Base-by-base conservation (phyloP, 164 flowering plant genomes). In the Umbilicus rupestris region DNA sequence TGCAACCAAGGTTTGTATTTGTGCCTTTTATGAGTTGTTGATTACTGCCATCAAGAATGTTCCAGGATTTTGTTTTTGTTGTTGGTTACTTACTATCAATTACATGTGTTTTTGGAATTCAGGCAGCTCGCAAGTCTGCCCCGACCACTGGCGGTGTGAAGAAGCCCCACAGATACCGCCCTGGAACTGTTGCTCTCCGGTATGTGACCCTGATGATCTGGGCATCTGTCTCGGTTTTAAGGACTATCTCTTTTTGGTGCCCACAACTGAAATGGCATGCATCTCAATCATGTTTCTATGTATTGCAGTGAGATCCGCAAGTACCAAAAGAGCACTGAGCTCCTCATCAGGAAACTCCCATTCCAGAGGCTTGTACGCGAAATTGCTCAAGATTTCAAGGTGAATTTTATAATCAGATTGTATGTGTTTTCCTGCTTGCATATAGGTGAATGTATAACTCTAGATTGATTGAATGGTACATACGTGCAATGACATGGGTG, bases 111-210 rank as follows among this genome's bases (percentile, higher is more conserved):
- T 1, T 50, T 33, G 44, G 19, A 0, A 28, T 6, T 19, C 17
- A 85, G 90, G 94, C 94, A 68, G 94, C 92, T 8, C 81, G 92
- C 39, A 87, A 90, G 78, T 87, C 97, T 28, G 97, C 97, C 3
- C 94, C 97, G 2, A 88, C 94, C 55, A 90, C 97, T 7, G 94
- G 97, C 3, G 94, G 97, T 15, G 94, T 90, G 37, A 90, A 90
- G 92, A 90, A 90, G 83, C 96, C 96, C 22, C 96, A 90, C 73
- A 78, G 96, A 65, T 90, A 87, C 78, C 88, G 93, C 20, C 94
- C 96, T 49, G 92, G 93, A 66, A 89, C 96, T 65, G 96, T 89
- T 45, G 93, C 96, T 50, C 96, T 90, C 67, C 86, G 96, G 90
- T 85, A 62, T 19, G 71, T n/a, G 3, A 14, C 57, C 37, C 37